Base-by-base conservation (phyloP, 2,329 filamentous ascomycete genomes). In the Ampelomyces quisqualis region DNA sequence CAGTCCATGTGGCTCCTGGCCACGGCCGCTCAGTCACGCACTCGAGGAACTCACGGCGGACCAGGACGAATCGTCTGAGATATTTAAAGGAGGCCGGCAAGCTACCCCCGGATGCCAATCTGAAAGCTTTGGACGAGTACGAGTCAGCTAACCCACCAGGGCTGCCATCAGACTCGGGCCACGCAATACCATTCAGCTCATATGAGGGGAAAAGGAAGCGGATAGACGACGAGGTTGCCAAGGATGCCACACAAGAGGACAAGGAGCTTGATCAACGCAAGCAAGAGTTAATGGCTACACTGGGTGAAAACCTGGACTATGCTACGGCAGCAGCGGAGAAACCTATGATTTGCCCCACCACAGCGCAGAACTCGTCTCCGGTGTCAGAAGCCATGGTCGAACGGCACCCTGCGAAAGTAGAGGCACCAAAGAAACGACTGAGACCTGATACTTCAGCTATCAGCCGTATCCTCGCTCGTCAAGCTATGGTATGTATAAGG, bases 41-140 rank as follows among this genome's bases (percentile, higher is more conserved):
- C 35, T 67, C 67, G 17, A 76, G 80, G 45, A 86, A 86, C 49
- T 56, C 67, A 20, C 73, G 82, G 26, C 73, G 73, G 27, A 75
- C 74, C 40, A 65, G 76, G 37, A 64, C 70, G 26, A 75, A 75
- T 41, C 69, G 70, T 41, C 65, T 85, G 8, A 65, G 68, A 3
- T 70, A 72, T 40, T 68, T 84, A 6, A 80, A 83, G 52, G 61
- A 71, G 13, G 62, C 73, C n/a, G 79, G 78, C 1, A 57, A 75
- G 9, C 63, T 85, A 7, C 73, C 73, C 14, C 49, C 66, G 18
- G 62, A 73, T 40, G 80, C 80, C 5, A 75, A 73, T 34, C 70
- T 78, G 28, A 58, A 65, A 8, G 76, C 80, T 40, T 62, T 83
- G 30, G 45, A 38, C 76, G 46, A 70, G 77, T 62, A 71, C 75